These are phyloP conservation scores for Veloporphyrellus conicus DNA, from an alignment of 1,284 basidiomycete species.

Conservation along the genomic window DNA sequence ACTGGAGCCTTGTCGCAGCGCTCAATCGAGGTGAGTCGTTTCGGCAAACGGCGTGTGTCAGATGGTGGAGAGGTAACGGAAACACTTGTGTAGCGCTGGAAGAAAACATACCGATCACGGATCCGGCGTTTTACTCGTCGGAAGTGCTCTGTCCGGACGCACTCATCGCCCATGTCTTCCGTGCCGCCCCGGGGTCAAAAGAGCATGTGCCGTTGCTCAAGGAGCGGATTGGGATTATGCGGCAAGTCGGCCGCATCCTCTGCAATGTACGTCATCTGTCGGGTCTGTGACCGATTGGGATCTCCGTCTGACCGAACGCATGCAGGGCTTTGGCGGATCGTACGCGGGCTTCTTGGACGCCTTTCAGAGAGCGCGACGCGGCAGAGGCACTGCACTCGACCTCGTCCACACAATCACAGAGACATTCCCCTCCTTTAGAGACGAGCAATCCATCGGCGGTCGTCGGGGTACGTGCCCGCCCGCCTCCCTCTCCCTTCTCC, in stretches of 20 bases:
- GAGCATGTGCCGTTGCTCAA: conserved; percentile 65
- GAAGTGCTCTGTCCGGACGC: conserved; percentile 59
- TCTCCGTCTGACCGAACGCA: conserved; percentile 4
- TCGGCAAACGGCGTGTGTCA: background rate
- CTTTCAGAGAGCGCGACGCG: conserved; percentile 50
- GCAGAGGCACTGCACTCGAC: conserved; percentile 61
- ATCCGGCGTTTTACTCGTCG: conserved; percentile 72
- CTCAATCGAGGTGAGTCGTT: conserved; percentile 60
- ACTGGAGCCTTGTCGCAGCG: conserved; percentile 78
- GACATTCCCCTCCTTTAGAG: conserved; percentile 71
- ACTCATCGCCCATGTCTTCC: conserved; percentile 63
- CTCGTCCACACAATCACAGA: conserved; percentile 68
- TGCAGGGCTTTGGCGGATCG: conserved; percentile 65
- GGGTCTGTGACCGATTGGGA: conserved; percentile 4
- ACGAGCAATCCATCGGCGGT: conserved; percentile 57
- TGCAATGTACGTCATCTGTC: conserved; percentile 47
- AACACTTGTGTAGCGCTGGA: conserved; percentile 45
- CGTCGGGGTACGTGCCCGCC: conserved; percentile 45
- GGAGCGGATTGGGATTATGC: conserved; percentile 67
- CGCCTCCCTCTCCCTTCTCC: background rate
- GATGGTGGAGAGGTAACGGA: background rate
- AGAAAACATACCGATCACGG: conserved; percentile 67
- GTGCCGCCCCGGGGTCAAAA: conserved; percentile 48
- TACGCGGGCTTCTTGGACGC: conserved; percentile 61
- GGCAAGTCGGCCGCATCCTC: conserved; percentile 66